Conservation (phyloP, 2,329 filamentous ascomycete species). For the Trichoderma citrinoviride region DNA sequence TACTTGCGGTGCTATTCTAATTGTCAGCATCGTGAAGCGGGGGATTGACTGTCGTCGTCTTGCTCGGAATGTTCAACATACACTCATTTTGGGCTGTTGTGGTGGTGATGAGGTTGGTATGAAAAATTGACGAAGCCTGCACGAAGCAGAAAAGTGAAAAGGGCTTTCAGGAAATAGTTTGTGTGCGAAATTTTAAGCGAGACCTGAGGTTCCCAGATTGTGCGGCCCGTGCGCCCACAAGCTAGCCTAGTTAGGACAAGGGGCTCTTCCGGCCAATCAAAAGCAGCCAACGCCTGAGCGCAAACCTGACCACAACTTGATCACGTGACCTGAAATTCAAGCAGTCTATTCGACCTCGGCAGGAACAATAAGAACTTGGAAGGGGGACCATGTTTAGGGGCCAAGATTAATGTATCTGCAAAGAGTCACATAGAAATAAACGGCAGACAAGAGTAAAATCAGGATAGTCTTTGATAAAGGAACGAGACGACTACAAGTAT, state of each 20-base stretch:
- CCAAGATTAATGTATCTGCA: not conserved
- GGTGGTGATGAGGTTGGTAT: constrained; percentile 40
- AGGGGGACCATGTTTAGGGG: not conserved
- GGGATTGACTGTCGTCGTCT: not conserved
- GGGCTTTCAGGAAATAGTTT: constrained; percentile 31
- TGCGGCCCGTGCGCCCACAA: constrained; percentile 28
- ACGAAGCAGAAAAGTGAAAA: constrained; percentile 32
- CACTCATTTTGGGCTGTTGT: constrained; percentile 43
- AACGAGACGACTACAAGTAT: constrained; percentile 15
- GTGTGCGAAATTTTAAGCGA: constrained; percentile 43
- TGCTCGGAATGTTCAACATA: constrained; percentile 32
- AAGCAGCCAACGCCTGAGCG: not conserved
- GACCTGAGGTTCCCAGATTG: constrained; percentile 26
- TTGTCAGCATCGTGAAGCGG: constrained; percentile 20
- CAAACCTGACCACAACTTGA: not conserved
- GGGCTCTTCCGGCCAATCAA: not conserved
- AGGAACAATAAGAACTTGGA: no score
- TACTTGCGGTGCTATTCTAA: constrained; percentile 54
- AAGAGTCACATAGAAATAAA: not conserved
- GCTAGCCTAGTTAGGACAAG: constrained; percentile 17
- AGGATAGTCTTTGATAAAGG: no score
- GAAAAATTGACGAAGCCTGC: constrained; percentile 37
- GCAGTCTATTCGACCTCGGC: not conserved
- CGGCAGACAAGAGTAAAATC: no score
- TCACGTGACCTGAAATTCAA: not conserved